These are phyloP conservation scores for Fusarium subtropicale DNA, from an alignment of 2,329 filamentous ascomycete genomes.

Conservation along the genomic window DNA sequence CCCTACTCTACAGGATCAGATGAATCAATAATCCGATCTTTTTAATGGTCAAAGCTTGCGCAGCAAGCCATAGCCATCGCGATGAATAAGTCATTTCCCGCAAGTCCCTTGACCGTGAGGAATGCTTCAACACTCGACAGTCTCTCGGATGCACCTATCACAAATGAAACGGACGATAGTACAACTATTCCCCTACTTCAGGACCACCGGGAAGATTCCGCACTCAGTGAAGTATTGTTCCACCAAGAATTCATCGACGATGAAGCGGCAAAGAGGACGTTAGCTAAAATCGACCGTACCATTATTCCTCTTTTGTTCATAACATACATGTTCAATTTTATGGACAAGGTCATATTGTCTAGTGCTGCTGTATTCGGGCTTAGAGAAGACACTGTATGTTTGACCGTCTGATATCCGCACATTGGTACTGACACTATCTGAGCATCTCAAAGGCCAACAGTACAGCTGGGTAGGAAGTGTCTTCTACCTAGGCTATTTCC, in stretches of 20 bases:
- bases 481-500: constrained; percentile 60
- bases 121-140: not conserved
- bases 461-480: constrained; percentile 72
- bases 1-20: not conserved
- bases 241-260: not conserved
- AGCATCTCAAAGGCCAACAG: constrained; percentile 56
- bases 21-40: not conserved
- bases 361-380: constrained; percentile 68
- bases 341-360: constrained; percentile 70
- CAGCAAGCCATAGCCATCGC: not conserved
- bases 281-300: constrained; percentile 67
- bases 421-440: not conserved
- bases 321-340: constrained; percentile 70
- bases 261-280: constrained; percentile 51
- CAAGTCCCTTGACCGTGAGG: not conserved
- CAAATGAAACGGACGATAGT: not conserved
- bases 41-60: rapidly evolving
- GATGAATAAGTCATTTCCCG: not conserved
- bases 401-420: rapidly evolving
- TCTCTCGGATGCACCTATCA: not conserved
- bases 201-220: not conserved
- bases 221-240: not conserved
- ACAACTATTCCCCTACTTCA: constrained; percentile 22
- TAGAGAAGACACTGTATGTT: constrained; percentile 57
- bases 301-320: constrained; percentile 68